Conservation (phyloP, 495 filamentous ascomycete genomes). For the Penicillium waksmanii region DNA sequence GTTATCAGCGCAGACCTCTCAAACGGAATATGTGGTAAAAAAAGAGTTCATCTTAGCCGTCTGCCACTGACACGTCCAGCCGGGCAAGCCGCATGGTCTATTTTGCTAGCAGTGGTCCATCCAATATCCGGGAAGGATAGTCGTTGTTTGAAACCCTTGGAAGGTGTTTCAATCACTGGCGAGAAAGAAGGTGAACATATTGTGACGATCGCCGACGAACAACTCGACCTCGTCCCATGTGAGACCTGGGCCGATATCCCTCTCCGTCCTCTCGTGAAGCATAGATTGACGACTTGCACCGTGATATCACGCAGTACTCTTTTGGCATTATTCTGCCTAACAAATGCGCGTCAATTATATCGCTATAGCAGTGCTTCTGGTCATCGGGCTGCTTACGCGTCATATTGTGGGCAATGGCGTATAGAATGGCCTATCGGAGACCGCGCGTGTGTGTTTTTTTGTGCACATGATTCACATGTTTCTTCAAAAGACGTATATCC, state of each 20-base stretch:
- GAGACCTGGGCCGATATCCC: slow-evolving; percentile 4
- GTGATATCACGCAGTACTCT: slow-evolving; percentile 3
- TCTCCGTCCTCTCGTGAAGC: slow-evolving; percentile 4
- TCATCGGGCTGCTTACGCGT: slow-evolving; percentile 8
- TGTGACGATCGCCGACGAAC: background rate
- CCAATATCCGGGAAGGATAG: background rate
- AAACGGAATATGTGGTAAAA: slow-evolving; percentile 6
- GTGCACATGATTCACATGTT: slow-evolving; percentile 4
- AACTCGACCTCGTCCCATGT: background rate
- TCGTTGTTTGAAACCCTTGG: background rate
- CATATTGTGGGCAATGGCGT: slow-evolving; percentile 8
- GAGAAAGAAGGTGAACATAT: background rate
- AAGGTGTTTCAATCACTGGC: background rate
- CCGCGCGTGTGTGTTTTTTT: slow-evolving; percentile 9
- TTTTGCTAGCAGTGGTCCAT: slow-evolving; percentile 6
- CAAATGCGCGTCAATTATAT: slow-evolving; percentile 3
- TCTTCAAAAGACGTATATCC: slow-evolving; percentile 8
- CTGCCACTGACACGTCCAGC: slow-evolving; percentile 6
- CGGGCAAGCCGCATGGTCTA: background rate
- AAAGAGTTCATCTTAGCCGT: slow-evolving; percentile 4
- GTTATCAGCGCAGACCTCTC: slow-evolving; percentile 3
- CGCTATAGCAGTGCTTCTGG: slow-evolving; percentile 9
- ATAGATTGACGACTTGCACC: background rate
- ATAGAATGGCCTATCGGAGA: slow-evolving; percentile 11
- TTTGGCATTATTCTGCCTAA: slow-evolving; percentile 8